Conservation (phyloP, 345 rosid species). For the Eucalyptus grandis region DNA sequence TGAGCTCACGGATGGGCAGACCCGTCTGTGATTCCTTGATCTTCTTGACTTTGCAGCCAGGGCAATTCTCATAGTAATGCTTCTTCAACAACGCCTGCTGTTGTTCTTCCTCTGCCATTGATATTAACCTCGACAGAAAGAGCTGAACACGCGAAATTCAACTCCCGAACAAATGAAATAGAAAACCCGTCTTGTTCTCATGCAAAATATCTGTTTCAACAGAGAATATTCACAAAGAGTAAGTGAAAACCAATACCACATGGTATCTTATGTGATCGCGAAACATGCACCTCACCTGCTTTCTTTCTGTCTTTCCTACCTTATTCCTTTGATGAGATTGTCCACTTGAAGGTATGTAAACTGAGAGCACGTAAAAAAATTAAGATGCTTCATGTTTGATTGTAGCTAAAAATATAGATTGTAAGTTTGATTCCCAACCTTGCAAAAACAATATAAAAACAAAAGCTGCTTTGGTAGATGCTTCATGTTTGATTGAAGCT, state of each 20-base stretch:
- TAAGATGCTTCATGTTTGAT: background rate
- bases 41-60: slow-evolving; percentile 72
- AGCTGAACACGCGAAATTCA: background rate
- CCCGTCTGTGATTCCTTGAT: slow-evolving; percentile 36
- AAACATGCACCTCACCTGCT: background rate
- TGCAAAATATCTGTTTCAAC: background rate
- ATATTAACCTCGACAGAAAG: background rate
- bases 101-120: background rate
- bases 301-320: background rate
- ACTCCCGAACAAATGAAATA: slow-evolving; percentile 25
- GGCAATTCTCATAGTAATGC: slow-evolving; percentile 54
- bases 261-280: rapidly evolving
- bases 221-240: background rate
- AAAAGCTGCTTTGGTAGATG: background rate
- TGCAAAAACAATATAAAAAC: background rate
- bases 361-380: too few species aligned
- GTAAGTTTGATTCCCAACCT: background rate
- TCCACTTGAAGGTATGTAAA: background rate
- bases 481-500: background rate
- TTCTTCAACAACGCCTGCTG: slow-evolving; percentile 40
- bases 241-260: background rate
- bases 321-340: background rate
- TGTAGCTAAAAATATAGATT: background rate
- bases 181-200: slow-evolving; percentile 15
- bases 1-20: slow-evolving; percentile 44